A percentile compares a stretch with the other conserved stretches of the same genome.
phyloP scores from a whole-genome alignment of 2,329 filamentous ascomycete genomes.

The Fusarium nodosum region DNA sequence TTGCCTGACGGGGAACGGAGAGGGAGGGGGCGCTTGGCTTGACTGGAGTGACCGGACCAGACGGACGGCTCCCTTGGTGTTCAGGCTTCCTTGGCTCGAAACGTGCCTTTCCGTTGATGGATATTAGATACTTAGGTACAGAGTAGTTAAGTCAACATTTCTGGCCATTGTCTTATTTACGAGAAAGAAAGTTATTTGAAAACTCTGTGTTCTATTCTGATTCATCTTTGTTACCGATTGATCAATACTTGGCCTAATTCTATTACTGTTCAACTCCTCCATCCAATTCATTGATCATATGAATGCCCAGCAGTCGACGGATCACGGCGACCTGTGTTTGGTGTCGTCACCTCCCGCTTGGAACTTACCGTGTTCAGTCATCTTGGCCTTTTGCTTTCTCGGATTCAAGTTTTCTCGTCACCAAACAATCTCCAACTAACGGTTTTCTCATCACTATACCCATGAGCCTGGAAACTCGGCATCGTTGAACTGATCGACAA shows the following conservation, averaged over 20 bases:
- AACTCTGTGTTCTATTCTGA: background rate
- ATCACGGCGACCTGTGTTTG: conserved; percentile 8
- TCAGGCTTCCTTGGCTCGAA: conserved; percentile 4
- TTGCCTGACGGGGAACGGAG: conserved; percentile 45
- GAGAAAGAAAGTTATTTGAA: background rate
- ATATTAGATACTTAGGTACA: background rate
- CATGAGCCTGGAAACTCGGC: conserved; percentile 9
- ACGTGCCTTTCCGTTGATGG: background rate
- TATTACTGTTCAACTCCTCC: background rate
- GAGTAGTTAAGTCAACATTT: background rate
- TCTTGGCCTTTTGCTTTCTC: conserved; percentile 35
- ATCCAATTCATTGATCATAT: background rate
- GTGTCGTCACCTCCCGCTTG: conserved; percentile 31
- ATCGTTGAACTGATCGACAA: conserved; percentile 26
- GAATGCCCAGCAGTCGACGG: conserved; percentile 20
- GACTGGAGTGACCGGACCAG: conserved; percentile 13
- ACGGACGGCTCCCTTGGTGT: conserved; percentile 21
- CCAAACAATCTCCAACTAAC: conserved; percentile 31
- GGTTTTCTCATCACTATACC: conserved; percentile 20
- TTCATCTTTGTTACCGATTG: background rate
- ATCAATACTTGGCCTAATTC: background rate
- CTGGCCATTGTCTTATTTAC: conserved; percentile 1
- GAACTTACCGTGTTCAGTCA: conserved; percentile 32
- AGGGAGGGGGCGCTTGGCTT: conserved; percentile 34
- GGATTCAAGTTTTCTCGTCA: conserved; percentile 19